Conservation (phyloP, 345 rosid species). For the Populus euphratica region DNA sequence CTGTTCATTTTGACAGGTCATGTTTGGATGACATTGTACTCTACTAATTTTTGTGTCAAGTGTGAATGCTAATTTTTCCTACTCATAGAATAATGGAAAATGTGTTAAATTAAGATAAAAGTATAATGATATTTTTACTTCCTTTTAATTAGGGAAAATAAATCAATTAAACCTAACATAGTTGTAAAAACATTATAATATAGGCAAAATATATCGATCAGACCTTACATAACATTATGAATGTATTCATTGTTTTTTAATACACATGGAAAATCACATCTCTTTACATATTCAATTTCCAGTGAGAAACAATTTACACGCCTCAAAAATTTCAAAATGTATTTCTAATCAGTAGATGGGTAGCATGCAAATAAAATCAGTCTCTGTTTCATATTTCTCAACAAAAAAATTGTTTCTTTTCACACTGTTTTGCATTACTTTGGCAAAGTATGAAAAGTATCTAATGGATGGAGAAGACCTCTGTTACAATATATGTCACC, state of each 20-base stretch:
- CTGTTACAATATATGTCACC: background rate
- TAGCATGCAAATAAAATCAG: background rate
- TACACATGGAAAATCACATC: background rate
- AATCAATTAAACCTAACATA: background rate
- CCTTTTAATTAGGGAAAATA: background rate
- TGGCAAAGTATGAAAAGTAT: background rate
- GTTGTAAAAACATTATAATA: too few relatives aligned
- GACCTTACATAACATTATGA: background rate
- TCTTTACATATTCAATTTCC: background rate
- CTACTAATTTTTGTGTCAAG: too few relatives aligned
- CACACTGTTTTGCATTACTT: background rate
- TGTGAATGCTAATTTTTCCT: background rate
- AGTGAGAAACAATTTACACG: background rate
- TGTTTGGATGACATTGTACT: slow-evolving; percentile 1
- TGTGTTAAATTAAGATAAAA: too few relatives aligned
- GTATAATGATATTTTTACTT: background rate
- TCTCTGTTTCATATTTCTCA: background rate
- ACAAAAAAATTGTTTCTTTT: background rate
- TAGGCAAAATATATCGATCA: background rate
- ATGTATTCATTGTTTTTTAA: too few relatives aligned
- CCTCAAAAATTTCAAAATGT: background rate
- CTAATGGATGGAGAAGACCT: background rate
- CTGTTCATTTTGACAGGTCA: slow-evolving; percentile 1
- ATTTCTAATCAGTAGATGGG: background rate
- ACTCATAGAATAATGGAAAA: background rate